Evolutionary conservation across 495 filamentous ascomycete species (phyloP).

Genomic region (Tuber magnatum): DNA sequence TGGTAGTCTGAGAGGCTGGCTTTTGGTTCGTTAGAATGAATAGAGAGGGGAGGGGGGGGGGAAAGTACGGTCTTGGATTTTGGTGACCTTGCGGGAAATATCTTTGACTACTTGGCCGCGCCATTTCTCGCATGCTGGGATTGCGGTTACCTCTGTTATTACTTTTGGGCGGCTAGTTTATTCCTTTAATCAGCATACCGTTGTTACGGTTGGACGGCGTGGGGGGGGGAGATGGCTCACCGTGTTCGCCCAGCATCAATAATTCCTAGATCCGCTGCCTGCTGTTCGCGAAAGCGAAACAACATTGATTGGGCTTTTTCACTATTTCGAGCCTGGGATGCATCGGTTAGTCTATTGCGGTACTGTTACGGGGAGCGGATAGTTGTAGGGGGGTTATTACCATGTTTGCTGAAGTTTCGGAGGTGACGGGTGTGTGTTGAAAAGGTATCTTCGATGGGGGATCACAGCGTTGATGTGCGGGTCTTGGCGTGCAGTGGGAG

Average conservation of each 20-base stretch:
- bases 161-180: constrained; percentile 58
- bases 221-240: not conserved
- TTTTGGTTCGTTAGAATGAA: constrained; percentile 4
- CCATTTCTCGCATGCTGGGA: constrained; percentile 94
- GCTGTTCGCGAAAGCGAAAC: constrained; percentile 96
- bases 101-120: constrained; percentile 96
- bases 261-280: constrained; percentile 92
- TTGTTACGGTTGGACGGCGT: not conserved
- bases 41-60: not conserved
- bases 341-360: not conserved
- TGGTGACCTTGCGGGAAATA: constrained; percentile 88
- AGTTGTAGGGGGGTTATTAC: not conserved
- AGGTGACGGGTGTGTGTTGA: not conserved
- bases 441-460: not conserved
- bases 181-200: not conserved
- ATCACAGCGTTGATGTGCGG: not conserved
- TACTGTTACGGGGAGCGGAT: not conserved
- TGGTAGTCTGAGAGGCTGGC: constrained; percentile 81
- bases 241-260: constrained; percentile 86
- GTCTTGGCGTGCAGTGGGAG: not conserved
- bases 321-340: constrained; percentile 53
- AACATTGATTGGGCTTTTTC: constrained; percentile 99
- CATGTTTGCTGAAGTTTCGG: not conserved
- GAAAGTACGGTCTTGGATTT: constrained; percentile 68
- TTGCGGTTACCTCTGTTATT: constrained; percentile 74